Base-by-base conservation (phyloP, 306 rosid genomes). In the Trifolium repens region DNA sequence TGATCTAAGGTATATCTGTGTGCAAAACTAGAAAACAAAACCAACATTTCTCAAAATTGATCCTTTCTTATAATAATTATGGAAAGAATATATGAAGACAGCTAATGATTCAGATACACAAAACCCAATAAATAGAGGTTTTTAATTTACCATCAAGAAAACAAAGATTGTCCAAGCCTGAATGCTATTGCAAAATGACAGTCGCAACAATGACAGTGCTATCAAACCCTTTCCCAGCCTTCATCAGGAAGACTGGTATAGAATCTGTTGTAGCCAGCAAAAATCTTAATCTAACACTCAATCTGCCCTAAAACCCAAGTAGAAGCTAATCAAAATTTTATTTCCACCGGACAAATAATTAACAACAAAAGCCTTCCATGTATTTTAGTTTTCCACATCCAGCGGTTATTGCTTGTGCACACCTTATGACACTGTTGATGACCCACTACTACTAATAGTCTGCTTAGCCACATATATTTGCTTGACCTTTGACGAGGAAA, bases 401-500 rank as follows among this genome's bases (percentile, higher is more conserved):
- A 58, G 81, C 75, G 69, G 57, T 49, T 35, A 44, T 27, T 77
- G 34, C 64, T 15, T 63, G 77, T 57, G 43, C 42, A 60, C 44
- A 53, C 71, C 40, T 91, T 89, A 89, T 34, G 89, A 78, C 15
- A 42, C 55, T 37, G 87, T 52, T 62, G 91, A 81, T 59, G 88
- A 77, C 63, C 90, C 91, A 55, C 82, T 80, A 24, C 90, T 90
- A 59, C 82, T 80, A 26, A 84, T 79, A 64, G 96, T 78, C 88
- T 90, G 98, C 75, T 91, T 94, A 53, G 97, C 97, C 80, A 91
- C 98, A 69, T 94, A 94, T 46, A 94, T 85, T 80, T 94, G 98
- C 82, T 94, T 94, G 80, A 85, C 82, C 81, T 94, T 94, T 1
- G 91, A 72, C 3, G 96, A 79, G 42, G 91, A 74, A 24, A 82